phyloP scores from a whole-genome alignment of 1,284 basidiomycete species.

The Malassezia globosa region DNA sequence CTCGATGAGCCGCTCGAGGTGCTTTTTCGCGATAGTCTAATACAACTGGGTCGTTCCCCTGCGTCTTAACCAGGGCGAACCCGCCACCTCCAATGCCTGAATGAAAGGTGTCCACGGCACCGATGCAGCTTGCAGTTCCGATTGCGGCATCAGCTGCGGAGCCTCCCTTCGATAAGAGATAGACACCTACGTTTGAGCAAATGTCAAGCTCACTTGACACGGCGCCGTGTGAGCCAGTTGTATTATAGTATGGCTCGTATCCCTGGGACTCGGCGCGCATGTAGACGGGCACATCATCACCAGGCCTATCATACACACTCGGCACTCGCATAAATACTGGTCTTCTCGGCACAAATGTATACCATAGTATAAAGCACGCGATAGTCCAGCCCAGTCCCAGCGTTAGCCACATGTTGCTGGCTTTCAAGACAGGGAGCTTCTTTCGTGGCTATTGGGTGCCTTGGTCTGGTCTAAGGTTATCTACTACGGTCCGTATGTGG shows the following conservation, averaged over 20 bases:
- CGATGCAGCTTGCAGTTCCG: conserved; percentile 48
- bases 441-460: background rate
- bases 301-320: background rate
- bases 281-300: conserved; percentile 8
- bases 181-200: conserved; percentile 48
- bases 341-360: too few species aligned
- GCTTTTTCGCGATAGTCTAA: conserved; percentile 50
- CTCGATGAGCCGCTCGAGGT: conserved; percentile 47
- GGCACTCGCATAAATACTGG: too few species aligned
- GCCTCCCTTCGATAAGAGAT: conserved; percentile 47
- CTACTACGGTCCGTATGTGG: background rate
- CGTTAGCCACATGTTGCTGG: background rate
- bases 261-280: conserved; percentile 33
- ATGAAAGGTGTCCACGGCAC: conserved; percentile 48
- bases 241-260: conserved; percentile 18
- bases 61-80: conserved; percentile 30
- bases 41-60: conserved; percentile 33
- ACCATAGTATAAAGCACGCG: too few species aligned
- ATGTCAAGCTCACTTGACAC: conserved; percentile 45
- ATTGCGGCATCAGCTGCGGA: conserved; percentile 49
- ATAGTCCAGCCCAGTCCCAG: too few species aligned
- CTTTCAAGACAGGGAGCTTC: background rate
- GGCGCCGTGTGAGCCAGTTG: conserved; percentile 29
- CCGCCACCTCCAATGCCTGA: conserved; percentile 49
- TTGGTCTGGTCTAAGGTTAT: background rate